These are phyloP conservation scores for Pinus tabuliformis DNA, from an alignment of 75 land plant species.

Conservation along the genomic window DNA sequence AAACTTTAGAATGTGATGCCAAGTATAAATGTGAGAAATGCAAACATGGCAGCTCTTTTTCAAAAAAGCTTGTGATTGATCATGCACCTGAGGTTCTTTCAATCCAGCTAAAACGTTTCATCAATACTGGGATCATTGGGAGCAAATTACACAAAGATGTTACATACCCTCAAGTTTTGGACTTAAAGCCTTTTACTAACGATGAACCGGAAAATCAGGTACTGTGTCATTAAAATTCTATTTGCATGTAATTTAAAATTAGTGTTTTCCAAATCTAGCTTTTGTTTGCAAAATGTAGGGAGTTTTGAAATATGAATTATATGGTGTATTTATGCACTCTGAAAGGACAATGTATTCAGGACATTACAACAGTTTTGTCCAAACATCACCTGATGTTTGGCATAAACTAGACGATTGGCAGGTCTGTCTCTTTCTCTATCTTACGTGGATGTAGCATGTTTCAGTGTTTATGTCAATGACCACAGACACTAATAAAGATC, in stretches of 20 bases:
- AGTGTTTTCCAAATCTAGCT: conserved; percentile 2
- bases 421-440: conserved; percentile 25
- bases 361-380: conserved; percentile 68
- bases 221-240: background rate
- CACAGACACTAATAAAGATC: no score
- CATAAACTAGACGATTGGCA: conserved; percentile 58
- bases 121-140: conserved; percentile 37
- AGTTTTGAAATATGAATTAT: conserved; percentile 57
- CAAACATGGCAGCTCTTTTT: conserved; percentile 49
- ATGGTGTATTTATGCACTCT: conserved; percentile 74
- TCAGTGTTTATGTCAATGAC: no score
- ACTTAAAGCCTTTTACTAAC: conserved; percentile 57
- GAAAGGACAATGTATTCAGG: conserved; percentile 65
- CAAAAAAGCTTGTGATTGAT: conserved; percentile 65
- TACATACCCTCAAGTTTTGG: conserved; percentile 54
- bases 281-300: conserved; percentile 15
- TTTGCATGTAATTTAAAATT: background rate
- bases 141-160: conserved; percentile 69
- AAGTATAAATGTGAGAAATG: conserved; percentile 65
- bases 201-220: conserved; percentile 16
- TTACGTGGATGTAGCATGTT: no score
- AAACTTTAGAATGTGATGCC: conserved; percentile 57
- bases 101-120: conserved; percentile 83
- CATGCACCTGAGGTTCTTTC: conserved; percentile 49
- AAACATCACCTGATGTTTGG: conserved; percentile 63